Conservation (phyloP, 352 stramenopile species). For the Aphanomyces astaci region DNA sequence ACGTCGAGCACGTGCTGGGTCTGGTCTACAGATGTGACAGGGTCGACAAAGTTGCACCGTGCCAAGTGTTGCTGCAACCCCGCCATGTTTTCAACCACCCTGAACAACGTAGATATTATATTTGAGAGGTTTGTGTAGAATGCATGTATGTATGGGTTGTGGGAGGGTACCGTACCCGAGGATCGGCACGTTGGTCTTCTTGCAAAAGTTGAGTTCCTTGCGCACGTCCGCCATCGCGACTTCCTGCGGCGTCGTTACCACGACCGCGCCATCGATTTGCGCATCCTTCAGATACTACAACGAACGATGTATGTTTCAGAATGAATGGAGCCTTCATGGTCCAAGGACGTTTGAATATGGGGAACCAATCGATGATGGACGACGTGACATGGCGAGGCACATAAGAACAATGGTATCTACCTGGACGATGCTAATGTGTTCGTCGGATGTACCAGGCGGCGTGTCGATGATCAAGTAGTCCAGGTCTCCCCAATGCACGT, state of each 20-base stretch:
- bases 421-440: conserved; percentile 99
- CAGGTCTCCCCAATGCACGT: conserved; percentile 98
- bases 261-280: conserved; percentile 91
- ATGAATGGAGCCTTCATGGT: too few species aligned
- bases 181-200: conserved; percentile 85
- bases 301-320: neutral
- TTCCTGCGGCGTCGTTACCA: conserved; percentile 99
- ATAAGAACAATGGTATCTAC: conserved; percentile 23
- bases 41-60: conserved; percentile 58
- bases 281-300: conserved; percentile 96
- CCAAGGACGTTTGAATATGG: too few species aligned
- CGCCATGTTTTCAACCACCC: conserved; percentile 99
- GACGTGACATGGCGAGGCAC: neutral
- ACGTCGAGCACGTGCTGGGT: conserved; percentile 57
- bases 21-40: conserved; percentile 41
- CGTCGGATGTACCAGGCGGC: conserved; percentile 98
- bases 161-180: too few species aligned
- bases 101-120: too few species aligned
- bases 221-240: conserved; percentile 98
- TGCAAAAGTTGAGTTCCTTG: conserved; percentile 99
- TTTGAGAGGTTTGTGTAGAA: too few species aligned
- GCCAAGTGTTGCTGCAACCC: conserved; percentile 78
- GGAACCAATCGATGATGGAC: too few species aligned
- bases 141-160: too few species aligned
- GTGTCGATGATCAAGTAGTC: conserved; percentile 99